phyloP scores from a whole-genome alignment of 2,329 filamentous ascomycete genomes.

The Aureobasidium sp. region DNA sequence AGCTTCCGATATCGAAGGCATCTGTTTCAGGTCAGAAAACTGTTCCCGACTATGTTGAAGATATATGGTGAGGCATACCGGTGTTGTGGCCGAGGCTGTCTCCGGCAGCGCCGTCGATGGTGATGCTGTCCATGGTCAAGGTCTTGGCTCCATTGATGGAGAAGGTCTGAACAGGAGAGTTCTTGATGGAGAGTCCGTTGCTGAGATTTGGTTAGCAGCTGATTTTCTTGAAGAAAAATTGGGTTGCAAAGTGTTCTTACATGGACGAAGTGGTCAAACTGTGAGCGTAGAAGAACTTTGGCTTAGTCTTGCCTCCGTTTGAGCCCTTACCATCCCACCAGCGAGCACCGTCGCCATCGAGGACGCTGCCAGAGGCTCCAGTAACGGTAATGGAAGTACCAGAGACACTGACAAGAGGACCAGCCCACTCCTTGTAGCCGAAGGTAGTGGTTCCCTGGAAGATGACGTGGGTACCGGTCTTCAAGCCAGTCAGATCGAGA shows the following conservation, averaged over 20 bases:
- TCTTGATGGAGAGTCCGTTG: slow-evolving; percentile 39
- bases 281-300: slow-evolving; percentile 54
- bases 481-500: slow-evolving; percentile 28
- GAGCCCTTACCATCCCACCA: slow-evolving; percentile 56
- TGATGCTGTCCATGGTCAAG: slow-evolving; percentile 41
- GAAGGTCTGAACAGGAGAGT: slow-evolving; percentile 48
- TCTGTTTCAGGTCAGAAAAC: background rate
- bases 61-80: background rate
- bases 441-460: slow-evolving; percentile 61
- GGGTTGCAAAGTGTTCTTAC: background rate
- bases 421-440: slow-evolving; percentile 56
- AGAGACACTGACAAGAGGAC: slow-evolving; percentile 53
- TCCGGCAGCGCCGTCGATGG: slow-evolving; percentile 50
- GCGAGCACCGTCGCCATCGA: slow-evolving; percentile 47
- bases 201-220: background rate
- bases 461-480: slow-evolving; percentile 35
- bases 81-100: slow-evolving; percentile 28
- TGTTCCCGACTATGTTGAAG: background rate
- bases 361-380: slow-evolving; percentile 42
- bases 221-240: slow-evolving; percentile 21
- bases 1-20: slow-evolving; percentile 22
- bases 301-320: slow-evolving; percentile 55
- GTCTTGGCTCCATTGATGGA: slow-evolving; percentile 35
- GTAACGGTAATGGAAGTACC: slow-evolving; percentile 48
- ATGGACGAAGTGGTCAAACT: slow-evolving; percentile 43